Conservation (phyloP, 2,329 filamentous ascomycete genomes). For the Penicillium digitatum region DNA sequence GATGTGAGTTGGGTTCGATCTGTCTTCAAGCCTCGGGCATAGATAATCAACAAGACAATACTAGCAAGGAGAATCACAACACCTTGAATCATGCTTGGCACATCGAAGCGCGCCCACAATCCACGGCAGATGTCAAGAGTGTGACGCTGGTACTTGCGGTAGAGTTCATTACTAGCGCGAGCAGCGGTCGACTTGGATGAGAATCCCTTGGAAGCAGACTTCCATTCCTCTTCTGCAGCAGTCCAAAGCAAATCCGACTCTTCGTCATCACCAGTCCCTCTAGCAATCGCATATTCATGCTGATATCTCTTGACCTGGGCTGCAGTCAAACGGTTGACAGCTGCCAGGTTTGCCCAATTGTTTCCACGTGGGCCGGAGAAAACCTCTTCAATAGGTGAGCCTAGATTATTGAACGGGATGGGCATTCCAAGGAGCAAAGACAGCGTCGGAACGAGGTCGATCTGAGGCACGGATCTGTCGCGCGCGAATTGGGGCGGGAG, state of each 20-base stretch:
- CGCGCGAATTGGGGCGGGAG: constrained; percentile 67
- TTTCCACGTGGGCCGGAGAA: constrained; percentile 69
- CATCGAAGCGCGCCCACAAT: constrained; percentile 89
- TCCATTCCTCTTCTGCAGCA: constrained; percentile 54
- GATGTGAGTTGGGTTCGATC: constrained; percentile 54
- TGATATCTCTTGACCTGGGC: constrained; percentile 90
- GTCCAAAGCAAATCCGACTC: constrained; percentile 58
- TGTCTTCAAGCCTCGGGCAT: constrained; percentile 57
- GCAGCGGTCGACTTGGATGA: constrained; percentile 38
- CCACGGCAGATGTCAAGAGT: constrained; percentile 75
- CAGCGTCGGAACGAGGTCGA: constrained; percentile 90
- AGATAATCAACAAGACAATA: constrained; percentile 67
- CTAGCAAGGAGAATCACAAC: constrained; percentile 66
- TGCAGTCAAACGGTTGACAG: constrained; percentile 70
- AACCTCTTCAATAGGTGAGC: constrained; percentile 87
- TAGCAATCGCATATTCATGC: constrained; percentile 69
- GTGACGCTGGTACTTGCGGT: constrained; percentile 69
- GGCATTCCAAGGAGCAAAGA: constrained; percentile 83
- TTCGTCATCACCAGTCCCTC: constrained; percentile 61
- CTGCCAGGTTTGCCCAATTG: constrained; percentile 72
- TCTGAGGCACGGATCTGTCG: constrained; percentile 70
- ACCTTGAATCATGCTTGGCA: constrained; percentile 78
- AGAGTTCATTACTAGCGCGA: constrained; percentile 53
- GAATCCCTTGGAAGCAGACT: constrained; percentile 41
- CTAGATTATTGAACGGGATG: constrained; percentile 94